phyloP scores from a whole-genome alignment of 2,329 filamentous ascomycete genomes.

The Neofusicoccum sp. region DNA sequence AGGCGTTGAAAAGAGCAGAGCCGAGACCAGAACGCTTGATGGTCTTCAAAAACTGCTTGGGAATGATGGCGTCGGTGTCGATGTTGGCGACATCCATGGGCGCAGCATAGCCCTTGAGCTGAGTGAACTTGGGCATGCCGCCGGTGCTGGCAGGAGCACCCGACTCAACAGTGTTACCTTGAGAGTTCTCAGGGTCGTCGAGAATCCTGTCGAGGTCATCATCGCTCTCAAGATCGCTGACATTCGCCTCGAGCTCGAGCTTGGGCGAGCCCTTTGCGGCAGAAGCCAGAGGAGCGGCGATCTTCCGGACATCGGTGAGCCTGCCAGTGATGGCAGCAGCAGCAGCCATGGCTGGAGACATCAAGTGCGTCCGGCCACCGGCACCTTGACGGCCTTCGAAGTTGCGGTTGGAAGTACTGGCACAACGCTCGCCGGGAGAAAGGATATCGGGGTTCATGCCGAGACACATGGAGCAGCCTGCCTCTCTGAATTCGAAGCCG shows the following conservation, averaged over 20 bases:
- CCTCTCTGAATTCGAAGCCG: slow-evolving; percentile 97
- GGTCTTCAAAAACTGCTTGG: slow-evolving; percentile 98
- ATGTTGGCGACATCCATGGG: slow-evolving; percentile 86
- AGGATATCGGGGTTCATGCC: slow-evolving; percentile 99
- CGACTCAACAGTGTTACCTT: slow-evolving; percentile 62
- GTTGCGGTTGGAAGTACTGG: slow-evolving; percentile 94
- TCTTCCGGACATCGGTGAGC: slow-evolving; percentile 84
- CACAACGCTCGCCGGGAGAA: slow-evolving; percentile 86
- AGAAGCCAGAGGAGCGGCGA: slow-evolving; percentile 54
- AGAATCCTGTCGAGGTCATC: slow-evolving; percentile 63
- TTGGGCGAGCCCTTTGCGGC: slow-evolving; percentile 52
- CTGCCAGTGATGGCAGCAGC: slow-evolving; percentile 87
- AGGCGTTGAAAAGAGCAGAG: slow-evolving; percentile 78
- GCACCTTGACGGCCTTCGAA: slow-evolving; percentile 96
- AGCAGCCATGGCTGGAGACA: slow-evolving; percentile 96
- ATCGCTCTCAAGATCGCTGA: slow-evolving; percentile 60
- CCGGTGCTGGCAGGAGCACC: slow-evolving; percentile 48
- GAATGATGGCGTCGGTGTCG: slow-evolving; percentile 99
- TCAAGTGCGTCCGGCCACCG: slow-evolving; percentile 84
- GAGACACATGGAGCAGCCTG: slow-evolving; percentile 97
- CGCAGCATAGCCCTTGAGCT: slow-evolving; percentile 82
- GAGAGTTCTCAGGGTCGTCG: slow-evolving; percentile 61
- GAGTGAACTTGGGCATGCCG: slow-evolving; percentile 80
- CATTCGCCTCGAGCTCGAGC: slow-evolving; percentile 57
- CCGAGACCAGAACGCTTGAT: slow-evolving; percentile 97